A percentile compares a stretch with the other conserved stretches of the same genome.
These are phyloP conservation scores for Phytophthora melonis DNA, from an alignment of 352 stramenopile species.

Conservation along the genomic window DNA sequence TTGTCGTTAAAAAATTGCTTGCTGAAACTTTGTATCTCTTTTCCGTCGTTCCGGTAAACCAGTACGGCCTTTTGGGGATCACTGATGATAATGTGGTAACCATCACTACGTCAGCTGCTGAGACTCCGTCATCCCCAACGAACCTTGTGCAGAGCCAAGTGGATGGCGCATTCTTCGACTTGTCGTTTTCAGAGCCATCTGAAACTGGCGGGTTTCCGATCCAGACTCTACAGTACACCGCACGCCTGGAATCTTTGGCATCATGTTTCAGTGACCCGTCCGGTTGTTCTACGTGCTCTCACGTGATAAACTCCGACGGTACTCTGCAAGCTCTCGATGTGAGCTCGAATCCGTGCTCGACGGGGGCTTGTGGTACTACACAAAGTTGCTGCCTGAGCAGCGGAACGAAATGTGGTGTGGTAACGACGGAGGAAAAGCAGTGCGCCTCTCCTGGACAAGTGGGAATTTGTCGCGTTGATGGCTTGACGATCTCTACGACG, in stretches of 20 bases:
- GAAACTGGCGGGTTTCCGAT: slow-evolving; percentile 44
- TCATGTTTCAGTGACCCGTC: slow-evolving; percentile 32
- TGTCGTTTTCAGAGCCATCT: slow-evolving; percentile 30
- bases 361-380: slow-evolving; percentile 8
- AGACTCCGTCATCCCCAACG: slow-evolving; percentile 32
- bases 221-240: slow-evolving; percentile 32
- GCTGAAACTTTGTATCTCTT: slow-evolving; percentile 47
- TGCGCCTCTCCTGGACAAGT: slow-evolving; percentile 12
- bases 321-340: background rate
- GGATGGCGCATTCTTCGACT: slow-evolving; percentile 40
- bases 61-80: slow-evolving; percentile 45
- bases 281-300: slow-evolving; percentile 39
- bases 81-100: slow-evolving; percentile 27
- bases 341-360: slow-evolving; percentile 11
- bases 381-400: slow-evolving; percentile 32
- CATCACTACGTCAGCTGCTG: slow-evolving; percentile 18
- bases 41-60: slow-evolving; percentile 47
- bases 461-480: slow-evolving; percentile 33
- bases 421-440: slow-evolving; percentile 6
- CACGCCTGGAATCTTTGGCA: slow-evolving; percentile 29
- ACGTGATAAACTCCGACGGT: slow-evolving; percentile 12
- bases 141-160: slow-evolving; percentile 23
- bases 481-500: slow-evolving; percentile 37
- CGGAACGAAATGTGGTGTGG: slow-evolving; percentile 35
- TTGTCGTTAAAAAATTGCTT: slow-evolving; percentile 32